phyloP scores from a whole-genome alignment of 805 yeast species.

The Diddensiella transvaalensis region DNA sequence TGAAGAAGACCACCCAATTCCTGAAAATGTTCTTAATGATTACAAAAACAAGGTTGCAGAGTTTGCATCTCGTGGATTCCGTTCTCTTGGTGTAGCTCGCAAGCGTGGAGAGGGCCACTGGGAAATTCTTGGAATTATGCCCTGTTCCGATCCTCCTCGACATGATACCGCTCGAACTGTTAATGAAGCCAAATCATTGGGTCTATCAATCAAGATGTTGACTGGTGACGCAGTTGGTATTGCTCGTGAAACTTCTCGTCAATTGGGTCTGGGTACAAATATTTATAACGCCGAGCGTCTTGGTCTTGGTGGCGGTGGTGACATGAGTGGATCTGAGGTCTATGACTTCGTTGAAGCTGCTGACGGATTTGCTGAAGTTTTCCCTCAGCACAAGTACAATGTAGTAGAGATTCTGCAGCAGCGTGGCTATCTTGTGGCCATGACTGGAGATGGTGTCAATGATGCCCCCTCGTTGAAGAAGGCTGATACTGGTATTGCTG shows the following conservation, averaged over 20 bases:
- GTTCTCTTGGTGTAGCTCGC: conserved; percentile 98
- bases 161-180: conserved; percentile 96
- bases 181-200: conserved; percentile 82
- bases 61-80: conserved; percentile 97
- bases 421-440: conserved; percentile 64
- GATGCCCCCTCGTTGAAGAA: conserved; percentile 66
- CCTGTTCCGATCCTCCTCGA: conserved; percentile 99
- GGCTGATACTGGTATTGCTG: conserved; percentile 89
- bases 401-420: conserved; percentile 62
- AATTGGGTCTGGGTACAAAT: conserved; percentile 94
- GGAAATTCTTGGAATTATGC: conserved; percentile 97
- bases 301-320: conserved; percentile 78
- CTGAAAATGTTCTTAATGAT: conserved; percentile 89
- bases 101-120: conserved; percentile 98
- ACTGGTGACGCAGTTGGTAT: conserved; percentile 99
- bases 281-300: conserved; percentile 95
- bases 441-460: conserved; percentile 71
- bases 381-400: conserved; percentile 66
- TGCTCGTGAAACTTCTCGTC: conserved; percentile 97
- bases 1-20: conserved; percentile 94
- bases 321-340: conserved; percentile 61
- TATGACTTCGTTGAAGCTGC: conserved; percentile 77
- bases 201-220: conserved; percentile 95
- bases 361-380: conserved; percentile 84
- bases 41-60: conserved; percentile 97